A percentile compares a stretch with the other conserved stretches of the same genome.
phyloP scores from a whole-genome alignment of 2,329 filamentous ascomycete genomes.

The Paraconiothyrium brasiliense region DNA sequence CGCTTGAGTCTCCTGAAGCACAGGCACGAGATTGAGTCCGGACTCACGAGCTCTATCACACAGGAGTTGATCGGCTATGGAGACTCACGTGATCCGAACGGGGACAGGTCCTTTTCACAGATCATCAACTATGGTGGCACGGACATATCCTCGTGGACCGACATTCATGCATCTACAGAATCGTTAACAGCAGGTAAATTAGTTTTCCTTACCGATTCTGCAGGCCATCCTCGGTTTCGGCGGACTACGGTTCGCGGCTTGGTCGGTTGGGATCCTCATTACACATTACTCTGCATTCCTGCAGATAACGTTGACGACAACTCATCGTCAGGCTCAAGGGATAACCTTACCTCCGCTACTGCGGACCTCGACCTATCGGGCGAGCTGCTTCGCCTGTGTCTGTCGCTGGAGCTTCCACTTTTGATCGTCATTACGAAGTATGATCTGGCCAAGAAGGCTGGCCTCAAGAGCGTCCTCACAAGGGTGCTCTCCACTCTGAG shows the following conservation, averaged over 20 bases:
- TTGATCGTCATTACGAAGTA: constrained; percentile 89
- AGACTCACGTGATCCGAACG: constrained; percentile 35
- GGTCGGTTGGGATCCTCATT: constrained; percentile 96
- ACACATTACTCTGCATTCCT: constrained; percentile 87
- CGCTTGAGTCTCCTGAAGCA: constrained; percentile 89
- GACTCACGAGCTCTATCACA: constrained; percentile 91
- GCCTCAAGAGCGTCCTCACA: constrained; percentile 71
- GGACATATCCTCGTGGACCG: constrained; percentile 91
- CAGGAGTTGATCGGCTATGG: constrained; percentile 91
- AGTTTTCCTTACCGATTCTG: constrained; percentile 90
- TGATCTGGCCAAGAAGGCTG: constrained; percentile 80
- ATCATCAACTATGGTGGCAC: constrained; percentile 86
- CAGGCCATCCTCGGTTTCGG: constrained; percentile 87
- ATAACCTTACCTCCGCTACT: constrained; percentile 60
- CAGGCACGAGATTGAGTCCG: constrained; percentile 89
- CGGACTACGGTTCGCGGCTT: constrained; percentile 88
- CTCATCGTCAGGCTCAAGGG: constrained; percentile 61
- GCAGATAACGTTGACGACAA: constrained; percentile 73
- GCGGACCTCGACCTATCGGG: constrained; percentile 75
- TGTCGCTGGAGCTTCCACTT: constrained; percentile 80
- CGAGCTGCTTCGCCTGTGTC: constrained; percentile 84
- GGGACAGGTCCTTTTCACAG: constrained; percentile 35
- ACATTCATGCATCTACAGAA: constrained; percentile 84
- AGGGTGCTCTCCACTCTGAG: constrained; percentile 83
- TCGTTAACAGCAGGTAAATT: constrained; percentile 75